Conservation (phyloP, 805 yeast species). For the Spathaspora passalidarum region DNA sequence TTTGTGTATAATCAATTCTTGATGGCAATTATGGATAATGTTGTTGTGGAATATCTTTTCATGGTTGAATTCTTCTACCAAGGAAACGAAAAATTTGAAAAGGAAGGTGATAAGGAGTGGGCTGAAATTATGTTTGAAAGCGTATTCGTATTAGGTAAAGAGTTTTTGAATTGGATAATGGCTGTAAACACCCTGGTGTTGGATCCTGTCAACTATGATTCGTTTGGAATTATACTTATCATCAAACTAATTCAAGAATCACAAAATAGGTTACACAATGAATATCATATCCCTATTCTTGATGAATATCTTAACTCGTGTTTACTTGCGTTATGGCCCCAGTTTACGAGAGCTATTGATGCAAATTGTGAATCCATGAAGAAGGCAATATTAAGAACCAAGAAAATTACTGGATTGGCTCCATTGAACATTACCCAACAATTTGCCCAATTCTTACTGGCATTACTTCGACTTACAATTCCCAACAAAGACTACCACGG, state of each 20-base stretch:
- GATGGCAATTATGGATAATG: constrained; percentile 71
- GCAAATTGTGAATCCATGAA: constrained; percentile 71
- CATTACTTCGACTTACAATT: constrained; percentile 56
- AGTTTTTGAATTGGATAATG: constrained; percentile 41
- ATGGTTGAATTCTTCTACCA: constrained; percentile 66
- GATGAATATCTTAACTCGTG: constrained; percentile 69
- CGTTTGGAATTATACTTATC: constrained; percentile 72
- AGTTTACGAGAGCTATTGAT: constrained; percentile 73
- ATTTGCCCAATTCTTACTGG: constrained; percentile 69
- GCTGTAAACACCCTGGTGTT: constrained; percentile 11
- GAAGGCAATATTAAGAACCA: constrained; percentile 37
- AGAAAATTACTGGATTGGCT: constrained; percentile 29
- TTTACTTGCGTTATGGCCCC: constrained; percentile 78
- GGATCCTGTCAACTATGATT: constrained; percentile 51
- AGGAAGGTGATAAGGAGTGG: constrained; percentile 25
- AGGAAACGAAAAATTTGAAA: constrained; percentile 34
- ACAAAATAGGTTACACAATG: constrained; percentile 63
- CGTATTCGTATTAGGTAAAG: constrained; percentile 42
- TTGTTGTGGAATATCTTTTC: constrained; percentile 72
- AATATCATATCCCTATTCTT: constrained; percentile 62
- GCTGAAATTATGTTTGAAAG: constrained; percentile 33
- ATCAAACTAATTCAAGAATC: constrained; percentile 68
- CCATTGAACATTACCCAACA: constrained; percentile 69
- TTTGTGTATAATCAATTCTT: constrained; percentile 70
- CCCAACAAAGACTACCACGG: constrained; percentile 27